Percentiles rank a stretch among this genome's conserved stretches.
phyloP scores from a whole-genome alignment of 805 yeast species.

The Yamadazyma endophytica region DNA sequence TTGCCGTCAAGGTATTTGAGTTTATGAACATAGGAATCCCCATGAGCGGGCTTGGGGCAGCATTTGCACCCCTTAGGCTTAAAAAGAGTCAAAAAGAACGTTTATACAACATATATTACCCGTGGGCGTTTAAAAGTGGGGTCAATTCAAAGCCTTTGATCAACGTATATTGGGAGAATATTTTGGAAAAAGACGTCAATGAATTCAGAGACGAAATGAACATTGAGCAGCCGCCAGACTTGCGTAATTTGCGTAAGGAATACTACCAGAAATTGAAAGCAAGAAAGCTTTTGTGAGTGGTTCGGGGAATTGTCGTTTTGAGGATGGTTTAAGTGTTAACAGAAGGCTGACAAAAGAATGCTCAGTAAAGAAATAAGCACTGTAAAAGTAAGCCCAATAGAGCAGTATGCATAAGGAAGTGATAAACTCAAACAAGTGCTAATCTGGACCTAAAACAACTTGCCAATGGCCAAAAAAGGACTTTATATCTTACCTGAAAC shows the following conservation, averaged over 20 bases:
- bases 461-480: too few species aligned
- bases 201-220: constrained; percentile 71
- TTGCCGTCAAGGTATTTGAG: constrained; percentile 88
- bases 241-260: constrained; percentile 57
- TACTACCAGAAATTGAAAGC: constrained; percentile 27
- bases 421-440: too few species aligned
- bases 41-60: constrained; percentile 90
- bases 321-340: too few species aligned
- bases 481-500: too few species aligned
- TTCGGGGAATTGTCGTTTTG: too few species aligned
- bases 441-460: too few species aligned
- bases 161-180: constrained; percentile 89
- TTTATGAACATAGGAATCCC: constrained; percentile 90
- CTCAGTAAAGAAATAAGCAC: too few species aligned
- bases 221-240: constrained; percentile 69
- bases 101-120: constrained; percentile 67
- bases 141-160: constrained; percentile 69
- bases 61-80: constrained; percentile 82
- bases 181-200: constrained; percentile 65
- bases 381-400: too few species aligned
- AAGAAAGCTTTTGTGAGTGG: too few species aligned
- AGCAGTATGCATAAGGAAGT: too few species aligned
- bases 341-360: too few species aligned
- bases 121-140: constrained; percentile 83
- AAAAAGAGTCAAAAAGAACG: constrained; percentile 59